A percentile compares a stretch with the other conserved stretches of the same genome.
phyloP scores from a whole-genome alignment of 2,329 filamentous ascomycete genomes.

The Xylaria sp. region DNA sequence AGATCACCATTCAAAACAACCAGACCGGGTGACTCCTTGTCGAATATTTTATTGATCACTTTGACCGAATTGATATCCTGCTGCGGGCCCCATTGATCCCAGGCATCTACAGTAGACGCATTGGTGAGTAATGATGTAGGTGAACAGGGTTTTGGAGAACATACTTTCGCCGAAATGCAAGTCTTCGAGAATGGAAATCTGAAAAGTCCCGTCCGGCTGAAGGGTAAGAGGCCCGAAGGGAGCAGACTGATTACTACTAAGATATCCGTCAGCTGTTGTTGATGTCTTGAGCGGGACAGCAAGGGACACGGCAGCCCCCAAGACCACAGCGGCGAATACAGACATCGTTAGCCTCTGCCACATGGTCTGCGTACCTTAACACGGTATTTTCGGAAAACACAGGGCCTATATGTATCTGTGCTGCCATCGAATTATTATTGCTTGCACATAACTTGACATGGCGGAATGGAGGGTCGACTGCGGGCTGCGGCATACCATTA shows the following conservation, averaged over 20 bases:
- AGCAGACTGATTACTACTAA: slow-evolving; percentile 20
- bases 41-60: slow-evolving; percentile 64
- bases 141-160: slow-evolving; percentile 23
- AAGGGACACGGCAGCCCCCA: slow-evolving; percentile 18
- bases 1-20: slow-evolving; percentile 75
- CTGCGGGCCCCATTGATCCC: slow-evolving; percentile 51
- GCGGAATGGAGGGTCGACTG: slow-evolving; percentile 1
- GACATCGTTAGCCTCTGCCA: slow-evolving; percentile 16
- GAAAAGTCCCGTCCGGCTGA: slow-evolving; percentile 52
- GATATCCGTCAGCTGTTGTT: slow-evolving; percentile 30
- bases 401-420: slow-evolving; percentile 39
- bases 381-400: slow-evolving; percentile 13
- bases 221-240: slow-evolving; percentile 44
- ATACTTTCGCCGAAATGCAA: slow-evolving; percentile 73
- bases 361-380: slow-evolving; percentile 29
- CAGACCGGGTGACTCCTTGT: slow-evolving; percentile 61
- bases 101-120: slow-evolving; percentile 45
- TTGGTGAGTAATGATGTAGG: not conserved
- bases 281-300: slow-evolving; percentile 18
- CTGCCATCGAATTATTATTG: slow-evolving; percentile 30
- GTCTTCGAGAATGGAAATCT: slow-evolving; percentile 68
- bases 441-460: not conserved
- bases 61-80: slow-evolving; percentile 62
- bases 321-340: slow-evolving; percentile 2
- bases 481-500: not conserved